Conservation (phyloP, 192 early-diverging fungal genomes). For the Geosiphon pyriformis region DNA sequence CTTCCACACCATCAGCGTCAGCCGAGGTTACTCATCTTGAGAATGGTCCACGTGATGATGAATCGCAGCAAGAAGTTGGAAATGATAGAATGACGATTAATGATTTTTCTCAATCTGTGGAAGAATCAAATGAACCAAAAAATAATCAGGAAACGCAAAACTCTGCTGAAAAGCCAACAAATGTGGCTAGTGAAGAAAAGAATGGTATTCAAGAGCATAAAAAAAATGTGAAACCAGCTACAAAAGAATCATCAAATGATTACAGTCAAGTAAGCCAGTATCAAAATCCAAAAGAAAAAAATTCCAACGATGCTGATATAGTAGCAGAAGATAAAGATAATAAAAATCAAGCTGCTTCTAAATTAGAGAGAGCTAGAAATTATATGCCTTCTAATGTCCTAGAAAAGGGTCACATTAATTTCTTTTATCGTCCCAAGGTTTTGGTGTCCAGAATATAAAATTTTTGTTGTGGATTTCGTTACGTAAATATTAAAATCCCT, state of each 20-base stretch:
- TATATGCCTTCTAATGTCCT: conserved; percentile 10
- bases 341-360: not conserved
- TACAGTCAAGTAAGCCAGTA: no score
- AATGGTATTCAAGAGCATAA: not conserved
- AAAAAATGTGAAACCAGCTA: not conserved
- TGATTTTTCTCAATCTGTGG: no score
- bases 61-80: no score
- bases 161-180: not conserved
- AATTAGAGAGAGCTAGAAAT: not conserved
- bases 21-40: no score
- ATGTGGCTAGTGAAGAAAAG: not conserved
- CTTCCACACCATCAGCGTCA: no score
- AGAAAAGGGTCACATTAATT: conserved; percentile 43
- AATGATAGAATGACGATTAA: no score
- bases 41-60: no score
- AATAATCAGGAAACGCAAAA: not conserved
- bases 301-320: not conserved
- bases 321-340: not conserved
- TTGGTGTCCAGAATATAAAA: not conserved
- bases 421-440: conserved; percentile 44
- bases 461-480: not conserved
- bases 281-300: not conserved
- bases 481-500: not conserved
- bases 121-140: no score
- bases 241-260: not conserved